Evolutionary conservation across 352 stramenopile species (phyloP).

Genomic region (Pythium oligandrum): DNA sequence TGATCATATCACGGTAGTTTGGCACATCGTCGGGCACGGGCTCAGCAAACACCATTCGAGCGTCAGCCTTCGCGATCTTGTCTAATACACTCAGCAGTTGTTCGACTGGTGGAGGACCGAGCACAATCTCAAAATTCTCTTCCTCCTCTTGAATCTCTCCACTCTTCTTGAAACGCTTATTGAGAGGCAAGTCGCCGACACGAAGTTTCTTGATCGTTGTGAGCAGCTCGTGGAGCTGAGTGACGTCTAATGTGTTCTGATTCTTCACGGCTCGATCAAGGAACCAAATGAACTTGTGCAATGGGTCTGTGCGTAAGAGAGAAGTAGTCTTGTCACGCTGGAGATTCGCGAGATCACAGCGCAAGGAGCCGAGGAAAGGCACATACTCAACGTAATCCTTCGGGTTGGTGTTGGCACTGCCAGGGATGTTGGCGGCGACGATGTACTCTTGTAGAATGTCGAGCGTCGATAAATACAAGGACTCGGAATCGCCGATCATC

Average conservation of each 20-base stretch:
- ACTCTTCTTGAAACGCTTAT: slow-evolving; percentile 82
- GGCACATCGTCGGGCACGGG: slow-evolving; percentile 81
- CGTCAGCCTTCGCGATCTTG: slow-evolving; percentile 76
- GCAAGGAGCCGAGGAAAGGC: slow-evolving; percentile 74
- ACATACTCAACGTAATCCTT: slow-evolving; percentile 87
- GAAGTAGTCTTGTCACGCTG: slow-evolving; percentile 75
- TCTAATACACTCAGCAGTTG: slow-evolving; percentile 67
- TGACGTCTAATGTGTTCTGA: slow-evolving; percentile 49
- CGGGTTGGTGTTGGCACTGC: slow-evolving; percentile 40
- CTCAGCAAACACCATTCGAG: slow-evolving; percentile 78
- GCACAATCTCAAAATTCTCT: slow-evolving; percentile 76
- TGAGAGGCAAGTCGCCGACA: slow-evolving; percentile 55
- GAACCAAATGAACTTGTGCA: slow-evolving; percentile 90
- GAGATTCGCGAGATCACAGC: slow-evolving; percentile 71
- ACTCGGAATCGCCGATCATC: slow-evolving; percentile 80
- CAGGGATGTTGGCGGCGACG: slow-evolving; percentile 62
- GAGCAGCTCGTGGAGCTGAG: slow-evolving; percentile 68
- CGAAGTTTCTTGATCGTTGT: slow-evolving; percentile 67
- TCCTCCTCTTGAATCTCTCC: slow-evolving; percentile 63
- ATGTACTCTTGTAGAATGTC: slow-evolving; percentile 80
- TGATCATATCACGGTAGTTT: slow-evolving; percentile 80
- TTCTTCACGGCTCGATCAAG: slow-evolving; percentile 77
- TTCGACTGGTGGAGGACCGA: slow-evolving; percentile 65
- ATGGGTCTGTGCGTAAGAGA: slow-evolving; percentile 61
- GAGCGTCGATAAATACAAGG: slow-evolving; percentile 72